These are phyloP conservation scores for Cucurbitaria berberidis DNA, from an alignment of 2,329 filamentous ascomycete species.

Conservation along the genomic window DNA sequence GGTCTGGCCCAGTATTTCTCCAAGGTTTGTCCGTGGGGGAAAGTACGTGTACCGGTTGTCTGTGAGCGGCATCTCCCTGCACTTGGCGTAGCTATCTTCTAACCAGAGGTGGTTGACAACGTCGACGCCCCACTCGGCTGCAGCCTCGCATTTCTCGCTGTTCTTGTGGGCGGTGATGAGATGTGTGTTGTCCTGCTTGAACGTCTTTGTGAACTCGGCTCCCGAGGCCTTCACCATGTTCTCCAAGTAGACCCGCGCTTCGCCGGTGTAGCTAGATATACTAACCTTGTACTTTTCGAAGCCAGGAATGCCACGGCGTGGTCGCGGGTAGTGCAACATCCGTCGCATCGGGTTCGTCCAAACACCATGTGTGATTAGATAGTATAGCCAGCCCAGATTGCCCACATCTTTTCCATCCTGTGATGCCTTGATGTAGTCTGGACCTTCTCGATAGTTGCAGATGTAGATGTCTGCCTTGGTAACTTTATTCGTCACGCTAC, in stretches of 20 bases:
- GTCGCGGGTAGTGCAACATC: constrained; percentile 88
- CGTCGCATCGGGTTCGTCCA: constrained; percentile 87
- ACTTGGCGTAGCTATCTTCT: constrained; percentile 94
- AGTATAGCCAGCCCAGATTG: constrained; percentile 92
- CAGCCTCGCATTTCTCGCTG: constrained; percentile 93
- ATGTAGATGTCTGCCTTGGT: constrained; percentile 81
- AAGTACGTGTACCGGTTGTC: constrained; percentile 83
- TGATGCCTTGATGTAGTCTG: constrained; percentile 77
- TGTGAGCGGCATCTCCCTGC: constrained; percentile 74
- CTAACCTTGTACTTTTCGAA: constrained; percentile 81
- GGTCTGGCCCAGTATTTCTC: constrained; percentile 91
- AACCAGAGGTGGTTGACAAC: constrained; percentile 97
- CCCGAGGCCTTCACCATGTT: constrained; percentile 86
- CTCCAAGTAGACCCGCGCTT: constrained; percentile 90
- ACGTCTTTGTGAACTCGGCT: constrained; percentile 89
- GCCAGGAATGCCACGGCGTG: constrained; percentile 76
- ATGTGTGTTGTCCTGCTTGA: constrained; percentile 95
- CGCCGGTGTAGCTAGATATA: constrained; percentile 94
- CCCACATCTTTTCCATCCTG: constrained; percentile 82
- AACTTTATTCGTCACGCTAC: constrained; percentile 68
- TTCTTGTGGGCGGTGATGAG: constrained; percentile 87
- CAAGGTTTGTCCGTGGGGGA: constrained; percentile 85
- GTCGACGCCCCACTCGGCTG: constrained; percentile 87
- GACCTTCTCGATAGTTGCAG: constrained; percentile 83
- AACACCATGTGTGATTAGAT: constrained; percentile 83